These are phyloP conservation scores for Phylloporus sp. DNA, from an alignment of 768 basidiomycete genomes.

Conservation along the genomic window DNA sequence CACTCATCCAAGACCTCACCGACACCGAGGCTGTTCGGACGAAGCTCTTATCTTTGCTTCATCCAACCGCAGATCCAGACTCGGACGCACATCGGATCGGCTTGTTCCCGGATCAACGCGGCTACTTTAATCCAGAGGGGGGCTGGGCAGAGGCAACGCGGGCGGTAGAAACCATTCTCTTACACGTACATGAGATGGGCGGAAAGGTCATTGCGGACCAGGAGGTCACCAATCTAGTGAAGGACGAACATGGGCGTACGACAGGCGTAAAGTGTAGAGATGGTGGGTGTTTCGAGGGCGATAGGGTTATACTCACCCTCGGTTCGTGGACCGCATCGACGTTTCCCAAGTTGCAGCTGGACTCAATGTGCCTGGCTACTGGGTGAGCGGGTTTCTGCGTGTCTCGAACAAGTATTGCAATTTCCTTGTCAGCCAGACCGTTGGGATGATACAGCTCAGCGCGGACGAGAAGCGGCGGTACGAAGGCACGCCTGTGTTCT, in stretches of 20 bases:
- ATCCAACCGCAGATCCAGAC: not conserved
- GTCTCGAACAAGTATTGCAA: not conserved
- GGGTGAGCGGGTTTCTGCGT: slow-evolving; percentile 47
- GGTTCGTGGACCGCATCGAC: slow-evolving; percentile 86
- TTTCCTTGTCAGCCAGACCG: slow-evolving; percentile 55
- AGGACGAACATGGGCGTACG: slow-evolving; percentile 36
- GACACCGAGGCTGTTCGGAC: slow-evolving; percentile 11
- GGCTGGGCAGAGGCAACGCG: slow-evolving; percentile 84
- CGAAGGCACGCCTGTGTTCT: slow-evolving; percentile 57
- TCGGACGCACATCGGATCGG: slow-evolving; percentile 9
- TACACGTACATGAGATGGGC: slow-evolving; percentile 53
- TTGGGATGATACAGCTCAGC: slow-evolving; percentile 76
- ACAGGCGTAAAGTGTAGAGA: slow-evolving; percentile 61
- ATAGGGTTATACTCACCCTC: slow-evolving; percentile 64
- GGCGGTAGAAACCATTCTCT: slow-evolving; percentile 54
- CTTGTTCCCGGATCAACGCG: slow-evolving; percentile 31
- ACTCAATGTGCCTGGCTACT: slow-evolving; percentile 62
- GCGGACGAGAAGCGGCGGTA: slow-evolving; percentile 64
- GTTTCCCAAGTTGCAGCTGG: slow-evolving; percentile 57
- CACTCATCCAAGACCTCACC: slow-evolving; percentile 37
- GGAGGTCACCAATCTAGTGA: slow-evolving; percentile 49
- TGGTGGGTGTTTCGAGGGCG: slow-evolving; percentile 52
- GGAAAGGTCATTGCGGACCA: slow-evolving; percentile 59
- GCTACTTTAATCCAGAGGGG: slow-evolving; percentile 71
- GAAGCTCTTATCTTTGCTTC: slow-evolving; percentile 18